Evolutionary conservation across 2,329 filamentous ascomycete species (phyloP), one percentile per base, ranked within the genome.

Genomic region (Botrytis byssoidea): DNA sequence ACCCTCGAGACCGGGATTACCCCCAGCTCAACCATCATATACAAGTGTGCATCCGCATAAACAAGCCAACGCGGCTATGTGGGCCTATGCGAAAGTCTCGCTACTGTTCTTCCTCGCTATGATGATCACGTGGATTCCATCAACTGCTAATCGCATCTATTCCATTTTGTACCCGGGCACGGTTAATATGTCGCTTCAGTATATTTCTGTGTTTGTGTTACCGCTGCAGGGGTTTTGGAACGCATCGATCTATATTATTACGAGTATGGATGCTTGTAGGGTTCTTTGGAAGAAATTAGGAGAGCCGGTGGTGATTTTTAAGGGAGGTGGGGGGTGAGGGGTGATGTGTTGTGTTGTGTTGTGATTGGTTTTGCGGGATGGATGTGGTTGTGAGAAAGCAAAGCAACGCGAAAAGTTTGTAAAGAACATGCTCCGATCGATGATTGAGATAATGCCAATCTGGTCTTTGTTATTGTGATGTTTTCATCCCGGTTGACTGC

Each of bases 161-260:
- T 89, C 89, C 5, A 85, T 94, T 25, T 85, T 90, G 14, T 85
- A 91, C 78, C 83, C 86, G 0, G 82, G 86, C 40, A 74, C 85
- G 6, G 82, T 86, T 0, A 86, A 85, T 12, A 86, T 90, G 42
- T 84, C 86, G 0, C 87, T 96, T 37, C 90, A 93, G 78, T 89
- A 92, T 76, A 88, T 90, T 76, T 91, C 91, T 35, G 90, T 92
- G 0, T 86, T 93, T 59, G 93, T 96, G 1, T 86, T 97, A 14
- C 93, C 93, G 0, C 86, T 94, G 0, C 93, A 97, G 80, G 93
- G 93, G 0, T 92, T 95, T 79, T 96, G 93, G 93, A 97, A 97
- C 81, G 88, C 90, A 29, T 82, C 92, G 74, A 93, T 97, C 77
- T 97, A 96, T 82, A 83, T 89, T 25, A 86, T 88, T 18, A 93